These are phyloP conservation scores for Alternaria longipes DNA, from an alignment of 2,329 filamentous ascomycete genomes.

Conservation along the genomic window DNA sequence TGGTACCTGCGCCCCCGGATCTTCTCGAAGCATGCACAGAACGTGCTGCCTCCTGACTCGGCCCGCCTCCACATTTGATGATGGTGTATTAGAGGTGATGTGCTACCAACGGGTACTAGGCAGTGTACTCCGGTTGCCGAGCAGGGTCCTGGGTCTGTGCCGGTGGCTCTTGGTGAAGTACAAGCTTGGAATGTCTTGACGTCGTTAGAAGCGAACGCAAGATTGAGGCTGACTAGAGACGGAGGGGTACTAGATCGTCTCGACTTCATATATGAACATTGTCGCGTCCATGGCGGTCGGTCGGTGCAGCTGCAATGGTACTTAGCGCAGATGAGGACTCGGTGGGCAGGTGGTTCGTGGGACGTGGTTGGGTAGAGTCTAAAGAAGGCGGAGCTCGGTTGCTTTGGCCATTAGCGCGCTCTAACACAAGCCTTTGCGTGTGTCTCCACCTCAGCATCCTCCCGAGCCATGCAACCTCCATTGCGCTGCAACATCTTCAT, in stretches of 20 bases:
- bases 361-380: not conserved
- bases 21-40: slow-evolving; percentile 25
- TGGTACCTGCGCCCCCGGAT: slow-evolving; percentile 25
- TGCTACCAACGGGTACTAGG: slow-evolving; percentile 23
- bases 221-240: slow-evolving; percentile 12
- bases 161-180: slow-evolving; percentile 18
- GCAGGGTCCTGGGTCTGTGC: slow-evolving; percentile 5
- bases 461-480: not conserved
- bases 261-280: slow-evolving; percentile 17
- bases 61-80: slow-evolving; percentile 28
- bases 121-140: slow-evolving; percentile 22
- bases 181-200: slow-evolving; percentile 21
- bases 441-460: not conserved
- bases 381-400: not conserved
- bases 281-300: slow-evolving; percentile 1
- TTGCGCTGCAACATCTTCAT: not conserved
- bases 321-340: slow-evolving; percentile 13
- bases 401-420: slow-evolving; percentile 6
- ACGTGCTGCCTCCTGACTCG: slow-evolving; percentile 14
- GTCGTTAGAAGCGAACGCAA: slow-evolving; percentile 12
- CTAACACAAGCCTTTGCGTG: not conserved
- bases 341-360: not conserved
- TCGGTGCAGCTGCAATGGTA: slow-evolving; percentile 8
- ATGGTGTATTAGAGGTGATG: slow-evolving; percentile 9
- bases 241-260: slow-evolving; percentile 13